These are phyloP conservation scores for Pugionium dolabratum DNA, from an alignment of 345 rosid genomes.

Conservation along the genomic window DNA sequence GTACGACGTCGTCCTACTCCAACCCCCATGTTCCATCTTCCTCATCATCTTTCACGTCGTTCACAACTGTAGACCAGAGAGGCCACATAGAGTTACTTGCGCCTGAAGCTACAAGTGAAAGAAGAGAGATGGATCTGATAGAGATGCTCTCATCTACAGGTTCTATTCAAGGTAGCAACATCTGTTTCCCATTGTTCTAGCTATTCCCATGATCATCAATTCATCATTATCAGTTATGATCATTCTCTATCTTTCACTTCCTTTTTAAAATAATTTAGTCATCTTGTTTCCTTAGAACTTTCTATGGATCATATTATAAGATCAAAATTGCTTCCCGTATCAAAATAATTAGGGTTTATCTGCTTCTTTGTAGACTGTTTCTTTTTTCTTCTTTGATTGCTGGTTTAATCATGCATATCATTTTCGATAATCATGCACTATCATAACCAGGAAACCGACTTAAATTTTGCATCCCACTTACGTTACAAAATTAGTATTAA, in stretches of 20 bases:
- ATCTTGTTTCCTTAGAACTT: not conserved
- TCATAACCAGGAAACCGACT: too few relatives aligned
- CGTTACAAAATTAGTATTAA: slow-evolving; percentile 18
- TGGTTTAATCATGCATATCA: not conserved
- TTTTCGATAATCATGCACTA: not conserved
- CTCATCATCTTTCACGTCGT: slow-evolving; percentile 29
- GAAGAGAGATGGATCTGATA: slow-evolving; percentile 87
- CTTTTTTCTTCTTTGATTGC: not conserved
- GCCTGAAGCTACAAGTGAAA: slow-evolving; percentile 43
- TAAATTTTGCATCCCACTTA: slow-evolving; percentile 14
- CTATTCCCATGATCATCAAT: not conserved
- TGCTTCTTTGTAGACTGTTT: not conserved
- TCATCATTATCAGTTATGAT: not conserved
- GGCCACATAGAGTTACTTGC: slow-evolving; percentile 24
- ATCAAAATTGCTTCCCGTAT: slow-evolving; percentile 13
- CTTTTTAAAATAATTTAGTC: slow-evolving; percentile 20
- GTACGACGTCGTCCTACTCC: slow-evolving; percentile 38
- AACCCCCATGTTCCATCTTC: slow-evolving; percentile 19
- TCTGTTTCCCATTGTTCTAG: slow-evolving; percentile 34
- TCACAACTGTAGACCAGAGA: slow-evolving; percentile 24
- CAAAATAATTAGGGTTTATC: slow-evolving; percentile 25
- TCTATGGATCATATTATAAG: not conserved
- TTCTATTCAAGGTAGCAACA: slow-evolving; percentile 43
- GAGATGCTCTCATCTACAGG: slow-evolving; percentile 71
- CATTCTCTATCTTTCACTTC: slow-evolving; percentile 13